phyloP scores from a whole-genome alignment of 164 flowering plant species.

The Magnolia changhungtana region DNA sequence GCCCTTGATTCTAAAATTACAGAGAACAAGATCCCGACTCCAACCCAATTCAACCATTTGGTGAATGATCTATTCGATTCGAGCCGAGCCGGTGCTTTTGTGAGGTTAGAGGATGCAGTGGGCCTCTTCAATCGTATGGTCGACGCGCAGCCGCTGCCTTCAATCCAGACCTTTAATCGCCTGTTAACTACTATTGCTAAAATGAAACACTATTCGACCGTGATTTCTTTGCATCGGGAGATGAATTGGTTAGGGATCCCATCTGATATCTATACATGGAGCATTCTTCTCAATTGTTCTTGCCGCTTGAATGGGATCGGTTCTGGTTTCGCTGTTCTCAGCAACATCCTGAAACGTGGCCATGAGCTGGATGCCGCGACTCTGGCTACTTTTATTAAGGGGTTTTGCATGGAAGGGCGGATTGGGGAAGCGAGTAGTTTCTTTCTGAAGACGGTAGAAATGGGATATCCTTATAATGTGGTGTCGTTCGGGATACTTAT shows the following conservation, averaged over 20 bases:
- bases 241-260: background rate
- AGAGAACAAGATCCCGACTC: background rate
- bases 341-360: no score
- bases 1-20: background rate
- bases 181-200: background rate
- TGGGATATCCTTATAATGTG: background rate
- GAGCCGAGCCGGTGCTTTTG: no score
- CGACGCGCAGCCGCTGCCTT: no score
- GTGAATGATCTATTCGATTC: background rate
- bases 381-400: background rate
- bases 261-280: background rate
- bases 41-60: background rate
- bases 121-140: background rate
- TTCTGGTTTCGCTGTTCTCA: no score
- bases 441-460: background rate
- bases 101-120: no score
- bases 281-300: constrained; percentile 13
- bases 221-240: background rate
- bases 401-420: background rate
- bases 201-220: background rate
- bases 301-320: background rate
- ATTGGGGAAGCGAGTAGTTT: background rate
- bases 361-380: no score
- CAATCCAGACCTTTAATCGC: no score
- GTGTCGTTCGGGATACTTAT: no score